Evolutionary conservation across 2,329 filamentous ascomycete genomes (phyloP).

Genomic region (Anthostomella pinea): DNA sequence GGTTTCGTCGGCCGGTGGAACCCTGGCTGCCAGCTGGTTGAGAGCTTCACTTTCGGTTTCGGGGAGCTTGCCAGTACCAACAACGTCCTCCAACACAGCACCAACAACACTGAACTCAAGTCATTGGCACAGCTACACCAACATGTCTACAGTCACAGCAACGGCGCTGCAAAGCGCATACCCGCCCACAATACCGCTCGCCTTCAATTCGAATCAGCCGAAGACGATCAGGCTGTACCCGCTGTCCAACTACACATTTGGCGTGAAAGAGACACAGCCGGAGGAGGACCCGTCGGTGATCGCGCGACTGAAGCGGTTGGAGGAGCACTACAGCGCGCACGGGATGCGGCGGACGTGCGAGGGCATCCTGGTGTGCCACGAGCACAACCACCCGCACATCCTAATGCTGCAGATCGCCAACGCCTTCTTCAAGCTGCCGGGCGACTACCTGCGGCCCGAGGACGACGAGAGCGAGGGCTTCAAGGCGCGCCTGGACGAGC

Average conservation of each 20-base stretch:
- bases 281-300: constrained; percentile 97
- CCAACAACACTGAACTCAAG: neutral
- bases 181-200: constrained; percentile 73
- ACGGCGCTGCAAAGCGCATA: constrained; percentile 73
- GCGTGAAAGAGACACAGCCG: constrained; percentile 95
- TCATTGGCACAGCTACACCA: neutral
- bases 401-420: constrained; percentile 99
- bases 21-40: too few species aligned
- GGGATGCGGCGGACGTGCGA: constrained; percentile 98
- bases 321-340: constrained; percentile 88
- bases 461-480: constrained; percentile 95
- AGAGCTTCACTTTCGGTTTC: neutral
- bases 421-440: constrained; percentile 98
- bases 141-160: constrained; percentile 82
- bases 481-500: constrained; percentile 87
- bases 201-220: constrained; percentile 88
- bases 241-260: constrained; percentile 97
- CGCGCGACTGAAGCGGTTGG: constrained; percentile 86
- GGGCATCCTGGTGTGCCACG: constrained; percentile 94
- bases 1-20: neutral
- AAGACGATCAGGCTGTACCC: constrained; percentile 88
- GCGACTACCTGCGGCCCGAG: constrained; percentile 85
- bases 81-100: too few species aligned
- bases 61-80: too few species aligned
- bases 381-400: constrained; percentile 98